These are phyloP conservation scores for Chaetomiaceae sp. DNA, from an alignment of 2,329 filamentous ascomycete genomes.

Conservation along the genomic window DNA sequence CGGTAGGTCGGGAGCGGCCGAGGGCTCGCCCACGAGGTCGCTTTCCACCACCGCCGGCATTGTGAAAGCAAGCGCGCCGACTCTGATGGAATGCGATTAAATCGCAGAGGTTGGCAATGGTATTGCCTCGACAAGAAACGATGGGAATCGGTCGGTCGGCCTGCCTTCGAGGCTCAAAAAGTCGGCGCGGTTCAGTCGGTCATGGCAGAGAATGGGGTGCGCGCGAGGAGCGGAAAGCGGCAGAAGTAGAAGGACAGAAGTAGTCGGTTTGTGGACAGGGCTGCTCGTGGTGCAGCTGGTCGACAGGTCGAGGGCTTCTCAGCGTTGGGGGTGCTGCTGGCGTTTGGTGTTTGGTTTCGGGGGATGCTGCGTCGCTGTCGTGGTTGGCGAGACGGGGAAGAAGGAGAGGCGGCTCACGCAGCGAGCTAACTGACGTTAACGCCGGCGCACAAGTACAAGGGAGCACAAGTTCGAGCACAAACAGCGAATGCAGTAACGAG, in stretches of 20 bases:
- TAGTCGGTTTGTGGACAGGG: not conserved
- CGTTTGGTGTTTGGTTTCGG: too few relatives aligned
- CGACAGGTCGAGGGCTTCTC: too few relatives aligned
- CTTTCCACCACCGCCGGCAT: slow-evolving; percentile 29
- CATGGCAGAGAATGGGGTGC: slow-evolving; percentile 11
- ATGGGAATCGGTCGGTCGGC: slow-evolving; percentile 3
- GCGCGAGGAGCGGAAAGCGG: not conserved
- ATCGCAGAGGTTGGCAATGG: not conserved
- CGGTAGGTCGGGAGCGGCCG: slow-evolving; percentile 14
- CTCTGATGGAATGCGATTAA: too few relatives aligned
- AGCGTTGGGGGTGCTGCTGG: too few relatives aligned
- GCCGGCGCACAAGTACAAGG: not conserved
- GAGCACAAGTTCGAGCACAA: not conserved
- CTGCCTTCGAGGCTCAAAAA: slow-evolving; percentile 15
- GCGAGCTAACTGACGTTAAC: not conserved
- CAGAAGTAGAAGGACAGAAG: not conserved
- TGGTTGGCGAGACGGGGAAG: not conserved
- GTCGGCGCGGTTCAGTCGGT: slow-evolving; percentile 9
- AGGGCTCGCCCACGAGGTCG: slow-evolving; percentile 13
- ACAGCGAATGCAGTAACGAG: not conserved
- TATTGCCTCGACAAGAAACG: not conserved
- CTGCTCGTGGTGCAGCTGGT: not conserved
- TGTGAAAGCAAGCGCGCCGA: not conserved
- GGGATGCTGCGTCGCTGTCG: too few relatives aligned
- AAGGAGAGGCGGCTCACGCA: not conserved